Percentiles rank a stretch among this genome's conserved stretches.
phyloP scores from a whole-genome alignment of 345 rosid genomes.

The Syzygium oleosum region DNA sequence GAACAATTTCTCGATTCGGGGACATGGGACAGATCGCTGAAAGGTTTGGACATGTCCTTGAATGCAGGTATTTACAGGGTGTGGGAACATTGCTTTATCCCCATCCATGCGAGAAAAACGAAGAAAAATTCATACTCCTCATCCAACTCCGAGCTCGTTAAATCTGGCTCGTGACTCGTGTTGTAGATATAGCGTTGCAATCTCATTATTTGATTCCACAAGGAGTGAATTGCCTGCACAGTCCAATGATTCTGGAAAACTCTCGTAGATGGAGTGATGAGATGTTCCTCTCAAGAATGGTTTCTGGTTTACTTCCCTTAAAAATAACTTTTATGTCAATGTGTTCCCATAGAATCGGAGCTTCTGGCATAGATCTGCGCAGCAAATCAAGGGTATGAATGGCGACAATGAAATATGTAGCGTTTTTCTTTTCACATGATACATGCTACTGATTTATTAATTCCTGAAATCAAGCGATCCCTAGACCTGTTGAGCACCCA shows the following conservation, averaged over 20 bases:
- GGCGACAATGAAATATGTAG: neutral
- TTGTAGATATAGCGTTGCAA: neutral
- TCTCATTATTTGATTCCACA: neutral
- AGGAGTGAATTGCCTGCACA: accelerated
- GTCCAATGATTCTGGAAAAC: accelerated
- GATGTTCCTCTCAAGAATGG: neutral
- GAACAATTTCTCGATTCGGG: neutral
- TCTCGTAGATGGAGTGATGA: neutral
- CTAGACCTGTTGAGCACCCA: accelerated
- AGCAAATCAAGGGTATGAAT: constrained; percentile 83
- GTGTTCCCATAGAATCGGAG: constrained; percentile 59
- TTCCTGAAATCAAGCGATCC: constrained; percentile 22
- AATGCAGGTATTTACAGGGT: neutral
- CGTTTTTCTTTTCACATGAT: neutral
- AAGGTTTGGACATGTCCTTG: neutral
- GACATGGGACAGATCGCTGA: neutral
- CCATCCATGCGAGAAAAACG: neutral
- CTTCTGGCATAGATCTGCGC: constrained; percentile 56
- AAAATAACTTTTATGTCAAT: neutral
- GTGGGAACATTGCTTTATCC: neutral
- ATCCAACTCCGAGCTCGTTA: no score
- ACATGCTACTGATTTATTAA: neutral
- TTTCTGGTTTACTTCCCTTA: no score
- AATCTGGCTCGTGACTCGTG: neutral
- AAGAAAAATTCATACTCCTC: no score